Percentiles rank a stretch among this genome's conserved stretches.
Conservation (phyloP, 2,329 filamentous ascomycete species). For the Microdochium trichocladiopsis region DNA sequence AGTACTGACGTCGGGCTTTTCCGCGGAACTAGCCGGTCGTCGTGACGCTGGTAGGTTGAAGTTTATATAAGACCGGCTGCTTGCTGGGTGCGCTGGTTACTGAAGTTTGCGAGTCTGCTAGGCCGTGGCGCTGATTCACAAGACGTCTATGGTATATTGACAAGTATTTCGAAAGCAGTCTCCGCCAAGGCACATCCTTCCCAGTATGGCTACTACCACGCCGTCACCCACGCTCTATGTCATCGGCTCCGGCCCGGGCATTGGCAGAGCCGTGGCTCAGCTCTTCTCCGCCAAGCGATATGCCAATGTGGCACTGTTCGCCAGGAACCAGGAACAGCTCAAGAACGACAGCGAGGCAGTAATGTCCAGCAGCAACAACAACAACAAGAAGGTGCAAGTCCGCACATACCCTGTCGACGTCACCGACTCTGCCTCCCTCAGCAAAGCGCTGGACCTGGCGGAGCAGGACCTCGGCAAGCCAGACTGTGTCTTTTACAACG, state of each 20-base stretch:
- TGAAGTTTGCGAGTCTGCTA: too few species aligned
- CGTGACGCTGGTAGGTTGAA: too few species aligned
- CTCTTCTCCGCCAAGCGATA: slow-evolving; percentile 35
- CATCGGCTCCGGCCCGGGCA: slow-evolving; percentile 40
- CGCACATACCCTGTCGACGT: slow-evolving; percentile 37
- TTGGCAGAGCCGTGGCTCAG: slow-evolving; percentile 31
- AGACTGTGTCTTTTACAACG: slow-evolving; percentile 45
- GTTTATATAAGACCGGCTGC: too few species aligned
- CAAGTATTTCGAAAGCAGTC: too few species aligned
- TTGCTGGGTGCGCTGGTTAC: too few species aligned
- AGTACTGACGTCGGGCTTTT: too few species aligned
- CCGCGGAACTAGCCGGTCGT: too few species aligned
- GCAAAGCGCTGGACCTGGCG: slow-evolving; percentile 28
- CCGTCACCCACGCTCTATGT: slow-evolving; percentile 22
- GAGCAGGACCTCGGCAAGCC: slow-evolving; percentile 32
- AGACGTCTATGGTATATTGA: too few species aligned
- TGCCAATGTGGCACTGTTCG: slow-evolving; percentile 38
- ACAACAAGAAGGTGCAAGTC: slow-evolving; percentile 21
- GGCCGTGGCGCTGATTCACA: too few species aligned
- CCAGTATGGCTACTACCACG: too few species aligned
- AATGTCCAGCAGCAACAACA: too few species aligned
- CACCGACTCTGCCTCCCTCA: slow-evolving; percentile 27
- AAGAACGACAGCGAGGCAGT: slow-evolving; percentile 23
- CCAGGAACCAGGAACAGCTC: slow-evolving; percentile 32
- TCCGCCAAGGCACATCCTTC: too few species aligned